Evolutionary conservation across 345 rosid species (phyloP), one percentile per base, ranked within the genome.

Genomic region (Microcos paniculata): DNA sequence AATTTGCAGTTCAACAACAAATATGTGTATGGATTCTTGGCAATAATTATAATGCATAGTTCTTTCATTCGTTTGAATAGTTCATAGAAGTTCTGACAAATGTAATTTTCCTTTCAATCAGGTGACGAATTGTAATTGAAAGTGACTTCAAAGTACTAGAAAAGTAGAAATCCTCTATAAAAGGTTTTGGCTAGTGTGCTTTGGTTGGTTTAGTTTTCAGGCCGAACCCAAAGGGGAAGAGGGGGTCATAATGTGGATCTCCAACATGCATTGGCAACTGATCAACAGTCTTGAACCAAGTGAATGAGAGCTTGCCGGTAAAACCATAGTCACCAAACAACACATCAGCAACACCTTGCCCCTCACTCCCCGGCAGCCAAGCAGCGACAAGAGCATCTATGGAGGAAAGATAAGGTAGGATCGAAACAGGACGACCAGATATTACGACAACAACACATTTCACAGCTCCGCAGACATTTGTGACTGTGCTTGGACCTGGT

Each of bases 231-330:
- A 89, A 89, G 67, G 91, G 88, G 77, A 81, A 89, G 48, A 88
- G 80, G 43, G 91, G 88, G 64, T 91, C 91, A 30, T 89, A 89
- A 76, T 85, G 84, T 52, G 69, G 70, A 87, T 89, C 93, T 3
- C 91, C 93, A 30, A 86, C 84, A 73, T 89, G 89, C 95, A 90
- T 87, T 0, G 93, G 94, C 35, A 91, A 80, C 79, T 89, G 94
- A 61, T 88, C 89, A 65, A 90, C 89, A 4, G 86, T 86, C 84
- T 73, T 90, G 80, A 91, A 91, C 96, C 94, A 91, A 26, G 92
- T 86, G 8, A 86, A 73, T 9, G 92, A 71, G 62, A 90, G 82
- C 72, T 87, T 90, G 64, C 88, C 90, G 0, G 83, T 85, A 76
- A 87, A 87, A 9, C 83, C 87, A 62, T 87, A 83, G 78, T 87